Percentiles rank a stretch among this genome's conserved stretches.
Conservation (phyloP, 495 filamentous ascomycete species). For the Aspergillus ostianus region DNA sequence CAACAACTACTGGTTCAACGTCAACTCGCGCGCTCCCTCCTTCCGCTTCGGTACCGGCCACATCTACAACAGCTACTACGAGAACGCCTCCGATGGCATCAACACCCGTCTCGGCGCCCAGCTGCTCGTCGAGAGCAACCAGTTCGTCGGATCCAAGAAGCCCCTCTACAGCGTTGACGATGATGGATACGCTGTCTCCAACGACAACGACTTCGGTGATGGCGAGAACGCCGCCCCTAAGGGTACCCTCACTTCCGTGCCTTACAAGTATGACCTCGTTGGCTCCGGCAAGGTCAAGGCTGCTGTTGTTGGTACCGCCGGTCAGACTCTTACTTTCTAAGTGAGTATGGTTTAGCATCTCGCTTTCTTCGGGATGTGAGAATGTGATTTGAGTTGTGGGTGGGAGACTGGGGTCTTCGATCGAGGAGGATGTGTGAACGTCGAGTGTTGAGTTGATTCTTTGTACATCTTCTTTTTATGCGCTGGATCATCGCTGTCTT, state of each 20-base stretch:
- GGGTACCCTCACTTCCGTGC: slow-evolving; percentile 49
- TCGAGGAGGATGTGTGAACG: not conserved
- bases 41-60: slow-evolving; percentile 64
- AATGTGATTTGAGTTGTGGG: not conserved
- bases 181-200: slow-evolving; percentile 49
- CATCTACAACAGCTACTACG: slow-evolving; percentile 50
- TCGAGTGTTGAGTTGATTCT: not conserved
- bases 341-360: not conserved
- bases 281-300: slow-evolving; percentile 41
- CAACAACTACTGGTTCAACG: slow-evolving; percentile 62
- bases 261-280: slow-evolving; percentile 51
- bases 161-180: slow-evolving; percentile 54
- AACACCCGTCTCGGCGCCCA: slow-evolving; percentile 67
- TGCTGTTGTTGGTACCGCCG: slow-evolving; percentile 49
- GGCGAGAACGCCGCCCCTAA: slow-evolving; percentile 42
- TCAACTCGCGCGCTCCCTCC: slow-evolving; percentile 58
- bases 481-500: not conserved
- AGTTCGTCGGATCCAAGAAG: slow-evolving; percentile 48
- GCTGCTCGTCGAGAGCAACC: slow-evolving; percentile 60
- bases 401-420: not conserved
- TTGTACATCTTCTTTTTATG: not conserved
- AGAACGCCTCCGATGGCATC: slow-evolving; percentile 54
- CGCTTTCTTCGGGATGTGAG: not conserved
- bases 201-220: slow-evolving; percentile 56
- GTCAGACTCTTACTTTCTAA: slow-evolving; percentile 55